Base-by-base conservation (phyloP, 768 basidiomycete species). In the Pisolithus albus region DNA sequence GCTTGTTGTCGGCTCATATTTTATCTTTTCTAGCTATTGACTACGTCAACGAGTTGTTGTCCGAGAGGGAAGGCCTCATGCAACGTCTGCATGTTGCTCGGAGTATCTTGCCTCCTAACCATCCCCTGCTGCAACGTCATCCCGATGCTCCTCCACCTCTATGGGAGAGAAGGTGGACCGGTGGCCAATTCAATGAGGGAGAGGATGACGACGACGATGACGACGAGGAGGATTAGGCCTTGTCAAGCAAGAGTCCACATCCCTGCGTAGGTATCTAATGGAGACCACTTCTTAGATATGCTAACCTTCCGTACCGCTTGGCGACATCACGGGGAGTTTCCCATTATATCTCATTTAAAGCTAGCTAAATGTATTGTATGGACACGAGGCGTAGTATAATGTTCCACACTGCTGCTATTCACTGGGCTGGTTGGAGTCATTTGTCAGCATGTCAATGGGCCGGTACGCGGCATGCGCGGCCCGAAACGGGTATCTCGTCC, bases 121-220 rank as follows among this genome's bases (percentile, higher is more conserved):
- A 92, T 61, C 84, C 81, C 5, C 75, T 78, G 10, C 72, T 80
- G 55, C 49, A 51, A 52, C 34, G 64, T 50, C 46, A 54, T 36
- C 56, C 59, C 50, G 61, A 68, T 56, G 51, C 60, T 47, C 50
- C 54, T 0, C 59, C 61, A 40, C 80, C 81, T 26, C 70, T 83
- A 18, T 93, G 91, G 91, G 88, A 92, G 62, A 77, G 86, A 39
- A 81, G 84, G 54, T 92, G 91, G 91, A 82, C 81, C 39, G 88
- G 90, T 15, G 90, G 88, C 1, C 74, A 79, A 49, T 75, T 76
- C 46, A 74, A 71, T 49, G 67, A 71, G 32, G 76, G 67, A 43
- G 73, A 69, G 26, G 69, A 70, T 4, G 74, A 76, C 47, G 76
- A 76, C 48, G 76, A 74, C 11, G 75, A 70, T 2, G 75, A 75